Conservation (phyloP, 257 asterid species). For the Lycium ferocissimum region DNA sequence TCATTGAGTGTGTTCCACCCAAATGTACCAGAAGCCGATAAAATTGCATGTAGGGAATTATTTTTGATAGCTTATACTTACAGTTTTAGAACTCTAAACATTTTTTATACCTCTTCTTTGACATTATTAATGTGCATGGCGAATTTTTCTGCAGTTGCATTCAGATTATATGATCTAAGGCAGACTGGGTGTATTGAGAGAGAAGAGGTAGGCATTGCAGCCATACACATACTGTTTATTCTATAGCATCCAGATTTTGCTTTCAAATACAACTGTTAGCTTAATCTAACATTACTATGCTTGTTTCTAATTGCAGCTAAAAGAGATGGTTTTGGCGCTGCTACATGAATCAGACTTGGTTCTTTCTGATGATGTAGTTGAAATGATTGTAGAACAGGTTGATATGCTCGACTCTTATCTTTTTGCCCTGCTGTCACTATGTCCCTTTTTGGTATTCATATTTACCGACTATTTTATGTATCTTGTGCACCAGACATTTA, state of each 20-base stretch:
- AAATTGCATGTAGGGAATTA: slow-evolving; percentile 64
- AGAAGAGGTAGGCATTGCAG: slow-evolving; percentile 60
- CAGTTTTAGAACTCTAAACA: not conserved
- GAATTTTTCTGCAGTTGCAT: slow-evolving; percentile 68
- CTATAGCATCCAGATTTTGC: not conserved
- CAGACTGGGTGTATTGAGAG: slow-evolving; percentile 79
- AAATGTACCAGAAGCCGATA: slow-evolving; percentile 62
- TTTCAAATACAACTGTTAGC: not conserved
- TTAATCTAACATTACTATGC: not conserved
- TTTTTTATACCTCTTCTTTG: not conserved
- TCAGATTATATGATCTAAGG: slow-evolving; percentile 78
- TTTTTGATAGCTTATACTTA: not conserved
- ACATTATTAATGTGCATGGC: not conserved
- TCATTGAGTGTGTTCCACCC: slow-evolving; percentile 89
- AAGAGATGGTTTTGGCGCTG: slow-evolving; percentile 92
- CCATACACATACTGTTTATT: not conserved
- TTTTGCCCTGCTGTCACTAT: not conserved
- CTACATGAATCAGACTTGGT: slow-evolving; percentile 81
- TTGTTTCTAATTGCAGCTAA: slow-evolving; percentile 52
- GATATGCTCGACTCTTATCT: slow-evolving; percentile 5
- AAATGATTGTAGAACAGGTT: slow-evolving; percentile 81
- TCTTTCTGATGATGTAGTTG: slow-evolving; percentile 78
- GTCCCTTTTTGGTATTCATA: not conserved
- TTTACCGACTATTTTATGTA: not conserved
- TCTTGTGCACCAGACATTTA: slow-evolving; percentile 56